Evolutionary conservation across 495 filamentous ascomycete species (phyloP).

Genomic region (Aspergillus mulundensis): DNA sequence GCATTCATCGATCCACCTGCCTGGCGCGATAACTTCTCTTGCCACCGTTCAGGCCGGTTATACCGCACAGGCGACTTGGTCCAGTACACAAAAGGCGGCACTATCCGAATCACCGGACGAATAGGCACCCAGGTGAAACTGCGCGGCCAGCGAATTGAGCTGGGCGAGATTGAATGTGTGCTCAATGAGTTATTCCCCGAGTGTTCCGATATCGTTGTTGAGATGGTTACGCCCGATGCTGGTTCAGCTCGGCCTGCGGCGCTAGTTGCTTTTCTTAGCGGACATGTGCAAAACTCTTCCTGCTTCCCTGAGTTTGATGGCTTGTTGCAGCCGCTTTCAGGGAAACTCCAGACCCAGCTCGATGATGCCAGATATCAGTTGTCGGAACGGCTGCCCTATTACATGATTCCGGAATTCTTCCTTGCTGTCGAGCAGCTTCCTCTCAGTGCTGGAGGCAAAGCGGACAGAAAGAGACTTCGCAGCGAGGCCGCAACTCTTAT

Average conservation of each 20-base stretch:
- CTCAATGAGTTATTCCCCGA: no score
- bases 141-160: conserved; percentile 50
- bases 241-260: no score
- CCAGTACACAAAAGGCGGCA: conserved; percentile 39
- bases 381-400: neutral
- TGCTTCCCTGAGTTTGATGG: no score
- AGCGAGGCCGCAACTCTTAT: neutral
- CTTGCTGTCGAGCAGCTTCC: neutral
- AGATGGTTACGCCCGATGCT: no score
- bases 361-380: no score
- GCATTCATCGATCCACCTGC: conserved; percentile 37
- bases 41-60: neutral
- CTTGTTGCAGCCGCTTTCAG: no score
- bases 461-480: neutral
- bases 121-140: conserved; percentile 55
- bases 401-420: neutral
- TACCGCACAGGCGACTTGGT: conserved; percentile 50
- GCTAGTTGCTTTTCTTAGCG: no score
- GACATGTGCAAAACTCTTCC: no score
- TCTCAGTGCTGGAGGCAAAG: neutral
- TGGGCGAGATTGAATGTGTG: conserved; percentile 30
- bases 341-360: no score
- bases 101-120: conserved; percentile 44
- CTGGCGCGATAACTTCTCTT: conserved; percentile 13
- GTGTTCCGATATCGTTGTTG: no score